Percentiles rank a stretch among this genome's conserved stretches.
Conservation (phyloP, 2,329 filamentous ascomycete genomes). For the Dactylellina cionopaga region DNA sequence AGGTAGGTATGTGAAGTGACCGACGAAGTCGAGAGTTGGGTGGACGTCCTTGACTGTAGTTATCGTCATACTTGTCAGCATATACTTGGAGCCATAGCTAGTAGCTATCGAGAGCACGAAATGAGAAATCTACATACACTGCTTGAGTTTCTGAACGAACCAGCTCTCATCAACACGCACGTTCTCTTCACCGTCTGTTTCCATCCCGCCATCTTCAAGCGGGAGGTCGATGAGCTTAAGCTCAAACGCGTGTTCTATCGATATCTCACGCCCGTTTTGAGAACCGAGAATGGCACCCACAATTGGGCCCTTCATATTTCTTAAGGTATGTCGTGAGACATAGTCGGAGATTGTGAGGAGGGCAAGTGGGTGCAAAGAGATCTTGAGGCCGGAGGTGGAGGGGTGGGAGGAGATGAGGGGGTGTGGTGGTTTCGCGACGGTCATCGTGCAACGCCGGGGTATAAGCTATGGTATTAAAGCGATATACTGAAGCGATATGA, state of each 20-base stretch:
- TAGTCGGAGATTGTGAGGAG: slow-evolving; percentile 97
- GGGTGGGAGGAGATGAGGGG: slow-evolving; percentile 56
- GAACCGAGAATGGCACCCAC: slow-evolving; percentile 90
- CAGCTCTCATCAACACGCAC: slow-evolving; percentile 74
- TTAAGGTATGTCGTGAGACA: slow-evolving; percentile 87
- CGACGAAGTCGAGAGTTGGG: slow-evolving; percentile 84
- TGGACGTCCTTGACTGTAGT: slow-evolving; percentile 83
- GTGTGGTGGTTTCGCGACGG: slow-evolving; percentile 86
- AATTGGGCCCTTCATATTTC: slow-evolving; percentile 78
- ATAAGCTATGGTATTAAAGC: too few species aligned
- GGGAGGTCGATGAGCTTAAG: slow-evolving; percentile 68
- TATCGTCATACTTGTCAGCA: not conserved
- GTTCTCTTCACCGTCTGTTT: slow-evolving; percentile 66
- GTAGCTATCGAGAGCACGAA: slow-evolving; percentile 32
- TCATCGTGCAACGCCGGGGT: too few species aligned
- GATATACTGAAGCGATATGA: too few species aligned
- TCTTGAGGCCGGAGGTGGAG: slow-evolving; percentile 78
- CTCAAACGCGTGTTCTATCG: slow-evolving; percentile 92
- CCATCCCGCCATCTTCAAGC: slow-evolving; percentile 55
- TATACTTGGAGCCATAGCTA: not conserved
- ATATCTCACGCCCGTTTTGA: slow-evolving; percentile 88
- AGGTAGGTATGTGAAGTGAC: slow-evolving; percentile 82
- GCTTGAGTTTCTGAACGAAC: slow-evolving; percentile 81
- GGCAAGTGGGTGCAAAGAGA: slow-evolving; percentile 90
- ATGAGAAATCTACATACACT: slow-evolving; percentile 70